Conservation (phyloP, 768 basidiomycete species). For the Pulveroboletus ravenelii region DNA sequence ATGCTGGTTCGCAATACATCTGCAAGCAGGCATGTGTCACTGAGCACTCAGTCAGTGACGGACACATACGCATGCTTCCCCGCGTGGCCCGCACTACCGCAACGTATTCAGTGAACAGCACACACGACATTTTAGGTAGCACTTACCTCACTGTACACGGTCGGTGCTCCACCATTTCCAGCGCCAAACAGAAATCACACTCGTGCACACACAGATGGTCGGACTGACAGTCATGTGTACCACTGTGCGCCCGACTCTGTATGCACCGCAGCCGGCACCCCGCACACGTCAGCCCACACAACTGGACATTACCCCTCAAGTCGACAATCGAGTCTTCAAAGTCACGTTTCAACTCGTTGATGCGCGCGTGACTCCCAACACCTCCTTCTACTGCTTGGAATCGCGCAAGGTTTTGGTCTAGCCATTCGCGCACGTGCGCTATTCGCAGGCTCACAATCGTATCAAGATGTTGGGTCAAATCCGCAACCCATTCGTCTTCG, state of each 20-base stretch:
- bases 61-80: conserved; percentile 48
- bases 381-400: conserved; percentile 32
- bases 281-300: conserved; percentile 47
- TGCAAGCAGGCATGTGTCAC: conserved; percentile 17
- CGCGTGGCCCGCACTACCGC: conserved; percentile 50
- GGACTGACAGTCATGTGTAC: conserved; percentile 47
- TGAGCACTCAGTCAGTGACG: accelerated
- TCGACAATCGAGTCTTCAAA: conserved; percentile 43
- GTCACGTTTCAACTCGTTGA: conserved; percentile 41
- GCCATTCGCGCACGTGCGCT: conserved; percentile 47
- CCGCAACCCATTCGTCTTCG: conserved; percentile 36
- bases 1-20: conserved; percentile 50
- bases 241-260: conserved; percentile 41
- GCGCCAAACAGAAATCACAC: conserved; percentile 38
- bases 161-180: conserved; percentile 12
- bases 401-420: conserved; percentile 43
- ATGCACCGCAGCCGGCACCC: conserved; percentile 49
- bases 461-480: conserved; percentile 37
- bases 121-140: background rate
- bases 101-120: background rate
- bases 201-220: conserved; percentile 40
- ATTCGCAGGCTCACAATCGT: conserved; percentile 40
- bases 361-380: conserved; percentile 32
- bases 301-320: conserved; percentile 40
- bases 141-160: conserved; percentile 47